Evolutionary conservation across 352 stramenopile species (phyloP).

Genomic region (Phytopythium delawarense): DNA sequence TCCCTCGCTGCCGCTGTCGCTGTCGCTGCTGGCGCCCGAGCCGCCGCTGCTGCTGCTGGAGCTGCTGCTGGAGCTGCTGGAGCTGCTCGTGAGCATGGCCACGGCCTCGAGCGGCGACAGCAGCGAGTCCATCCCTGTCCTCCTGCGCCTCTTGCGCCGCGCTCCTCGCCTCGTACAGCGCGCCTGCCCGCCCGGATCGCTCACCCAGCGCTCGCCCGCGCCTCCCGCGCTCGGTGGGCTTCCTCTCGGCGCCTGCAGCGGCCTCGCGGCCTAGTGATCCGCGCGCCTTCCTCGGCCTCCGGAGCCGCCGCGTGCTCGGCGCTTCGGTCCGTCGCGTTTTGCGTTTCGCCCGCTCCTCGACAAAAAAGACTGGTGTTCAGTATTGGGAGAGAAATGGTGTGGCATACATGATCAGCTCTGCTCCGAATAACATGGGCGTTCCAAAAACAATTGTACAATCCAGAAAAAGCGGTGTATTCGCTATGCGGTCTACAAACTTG

Average conservation of each 20-base stretch:
- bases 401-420: not conserved
- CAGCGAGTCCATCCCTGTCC: constrained; percentile 21
- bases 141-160: too few relatives aligned
- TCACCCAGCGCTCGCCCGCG: too few relatives aligned
- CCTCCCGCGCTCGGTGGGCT: not conserved
- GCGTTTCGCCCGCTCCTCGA: not conserved
- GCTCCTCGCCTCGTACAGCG: not conserved
- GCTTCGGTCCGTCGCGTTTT: not conserved
- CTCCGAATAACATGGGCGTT: not conserved
- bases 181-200: not conserved
- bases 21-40: constrained; percentile 11
- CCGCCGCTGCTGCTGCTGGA: constrained; percentile 29
- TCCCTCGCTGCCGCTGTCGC: constrained; percentile 24
- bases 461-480: not conserved
- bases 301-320: not conserved
- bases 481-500: not conserved
- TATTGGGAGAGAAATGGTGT: not conserved
- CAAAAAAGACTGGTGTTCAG: not conserved
- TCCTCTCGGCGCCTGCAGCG: not conserved
- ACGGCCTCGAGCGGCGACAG: constrained; percentile 28
- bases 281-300: not conserved
- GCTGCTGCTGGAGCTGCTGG: constrained; percentile 32
- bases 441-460: not conserved
- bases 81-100: constrained; percentile 21
- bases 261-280: not conserved